Base-by-base conservation (phyloP, 257 asterid species). In the Gentiana dahurica region DNA sequence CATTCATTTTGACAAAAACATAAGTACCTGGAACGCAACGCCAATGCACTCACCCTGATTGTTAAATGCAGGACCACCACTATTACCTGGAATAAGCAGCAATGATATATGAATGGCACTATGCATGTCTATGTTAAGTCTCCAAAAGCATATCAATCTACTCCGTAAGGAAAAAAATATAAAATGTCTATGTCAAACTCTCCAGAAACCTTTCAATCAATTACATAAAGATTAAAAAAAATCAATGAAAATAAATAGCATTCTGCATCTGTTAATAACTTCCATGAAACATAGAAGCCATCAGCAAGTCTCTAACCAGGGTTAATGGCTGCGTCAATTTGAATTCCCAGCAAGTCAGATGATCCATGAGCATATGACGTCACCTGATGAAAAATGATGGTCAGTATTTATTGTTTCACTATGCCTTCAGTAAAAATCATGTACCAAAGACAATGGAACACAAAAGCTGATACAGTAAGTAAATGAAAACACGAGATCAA, bases 41-140 rank as follows among this genome's bases (percentile, higher is more conserved):
- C 98, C 96, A 50, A 87, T 85, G 82, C 98, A 91, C 83, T 91
- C 95, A 69, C 98, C 98, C 60, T 73, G 67, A 56, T 85, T 95
- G 59, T 91, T 91, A 81, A 91, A 91, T 54, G 98, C 98, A 60
- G 98, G 98, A 58, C 98, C 96, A 1, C 98, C 98, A 62, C 98
- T 91, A 69, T 91, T 91, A 74, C 96, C 96, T 91, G 59, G 61
- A 74, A 57, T 63, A 66, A 71, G 73, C 50, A 59, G 61, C 43
- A 55, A 44, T n/a, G 5, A 56, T 24, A 51, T 7, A 36, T 15
- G 34, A 10, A 54, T 41, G 33, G 32, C 43, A 53, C 13, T 9
- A 6, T 47, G 66, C 36, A 54, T 1, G 50, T 12, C 43, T 13
- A 52, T 55, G 45, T 46, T 41, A 41, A 41, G 9, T 41, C 46